Evolutionary conservation across 805 yeast species (phyloP).

Genomic region (Pichia californica): DNA sequence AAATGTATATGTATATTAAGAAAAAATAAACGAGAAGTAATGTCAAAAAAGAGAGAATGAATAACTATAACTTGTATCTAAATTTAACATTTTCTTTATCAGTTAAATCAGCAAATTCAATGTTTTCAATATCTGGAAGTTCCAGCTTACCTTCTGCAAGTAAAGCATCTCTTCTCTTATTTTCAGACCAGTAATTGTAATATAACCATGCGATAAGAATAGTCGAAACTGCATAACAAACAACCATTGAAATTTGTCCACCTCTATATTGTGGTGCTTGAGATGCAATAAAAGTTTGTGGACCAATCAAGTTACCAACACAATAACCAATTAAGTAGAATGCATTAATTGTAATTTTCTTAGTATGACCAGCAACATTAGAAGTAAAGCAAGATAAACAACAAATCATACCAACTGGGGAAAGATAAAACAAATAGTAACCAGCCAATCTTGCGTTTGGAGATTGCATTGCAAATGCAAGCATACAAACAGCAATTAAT

Average conservation of each 20-base stretch:
- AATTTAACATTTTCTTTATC: conserved; percentile 17
- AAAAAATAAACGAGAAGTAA: too few species aligned
- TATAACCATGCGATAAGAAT: conserved; percentile 14
- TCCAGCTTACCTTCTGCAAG: conserved; percentile 9
- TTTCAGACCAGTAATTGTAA: conserved; percentile 16
- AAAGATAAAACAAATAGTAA: conserved; percentile 22
- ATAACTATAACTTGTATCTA: conserved; percentile 13
- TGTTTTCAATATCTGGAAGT: conserved; percentile 11
- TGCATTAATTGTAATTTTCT: conserved; percentile 55
- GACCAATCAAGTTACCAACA: conserved; percentile 65
- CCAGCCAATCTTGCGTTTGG: conserved; percentile 23
- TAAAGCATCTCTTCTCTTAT: conserved; percentile 12
- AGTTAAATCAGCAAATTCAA: conserved; percentile 19
- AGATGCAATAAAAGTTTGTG: conserved; percentile 54
- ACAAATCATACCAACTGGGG: conserved; percentile 25
- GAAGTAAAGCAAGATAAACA: conserved; percentile 33
- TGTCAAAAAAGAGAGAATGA: not conserved
- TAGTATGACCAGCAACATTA: conserved; percentile 70
- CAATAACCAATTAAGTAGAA: conserved; percentile 59
- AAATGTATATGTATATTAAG: too few species aligned
- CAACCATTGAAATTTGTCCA: conserved; percentile 42
- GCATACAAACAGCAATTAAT: conserved; percentile 13
- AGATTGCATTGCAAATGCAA: conserved; percentile 17
- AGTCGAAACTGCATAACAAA: conserved; percentile 21
- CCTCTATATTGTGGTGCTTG: conserved; percentile 56